A percentile compares a stretch with the other conserved stretches of the same genome.
Conservation (phyloP, 495 filamentous ascomycete genomes). For the Evansstolkia leycettana region DNA sequence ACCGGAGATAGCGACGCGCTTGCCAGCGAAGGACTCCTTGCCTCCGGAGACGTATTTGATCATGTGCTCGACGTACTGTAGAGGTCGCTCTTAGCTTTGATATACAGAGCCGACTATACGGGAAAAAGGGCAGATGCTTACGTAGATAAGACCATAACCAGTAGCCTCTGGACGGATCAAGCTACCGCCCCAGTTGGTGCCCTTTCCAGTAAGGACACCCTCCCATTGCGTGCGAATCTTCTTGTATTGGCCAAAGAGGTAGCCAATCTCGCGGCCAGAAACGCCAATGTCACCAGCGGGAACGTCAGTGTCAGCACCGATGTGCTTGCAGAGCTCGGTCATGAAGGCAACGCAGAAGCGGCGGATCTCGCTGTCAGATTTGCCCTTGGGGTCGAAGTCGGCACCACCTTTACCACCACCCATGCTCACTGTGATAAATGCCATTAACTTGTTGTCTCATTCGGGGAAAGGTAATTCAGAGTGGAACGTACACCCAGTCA, state of each 20-base stretch:
- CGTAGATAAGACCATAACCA: conserved; percentile 91
- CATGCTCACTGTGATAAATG: conserved; percentile 71
- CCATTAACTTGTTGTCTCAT: conserved; percentile 10
- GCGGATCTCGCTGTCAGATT: conserved; percentile 93
- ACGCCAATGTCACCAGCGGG: conserved; percentile 94
- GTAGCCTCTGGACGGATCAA: conserved; percentile 96
- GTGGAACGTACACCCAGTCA: conserved; percentile 71
- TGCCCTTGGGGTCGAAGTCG: conserved; percentile 99
- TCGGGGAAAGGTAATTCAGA: not conserved
- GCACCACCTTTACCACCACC: conserved; percentile 97
- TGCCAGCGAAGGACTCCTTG: conserved; percentile 77
- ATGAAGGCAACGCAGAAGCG: conserved; percentile 96
- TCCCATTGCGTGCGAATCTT: conserved; percentile 81
- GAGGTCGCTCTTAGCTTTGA: not conserved
- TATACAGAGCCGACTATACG: not conserved
- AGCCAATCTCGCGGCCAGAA: conserved; percentile 79
- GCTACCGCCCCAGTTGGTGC: conserved; percentile 80
- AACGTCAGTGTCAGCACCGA: conserved; percentile 91
- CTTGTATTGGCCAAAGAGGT: conserved; percentile 92
- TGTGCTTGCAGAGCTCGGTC: conserved; percentile 87
- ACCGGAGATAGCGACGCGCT: conserved; percentile 90
- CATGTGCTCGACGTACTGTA: conserved; percentile 84
- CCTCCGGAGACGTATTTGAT: conserved; percentile 69
- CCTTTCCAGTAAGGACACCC: conserved; percentile 94
- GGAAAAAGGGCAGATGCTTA: conserved; percentile 14